Evolutionary conservation across 148 eudicot species (phyloP).

Genomic region (Oxyria digyna): DNA sequence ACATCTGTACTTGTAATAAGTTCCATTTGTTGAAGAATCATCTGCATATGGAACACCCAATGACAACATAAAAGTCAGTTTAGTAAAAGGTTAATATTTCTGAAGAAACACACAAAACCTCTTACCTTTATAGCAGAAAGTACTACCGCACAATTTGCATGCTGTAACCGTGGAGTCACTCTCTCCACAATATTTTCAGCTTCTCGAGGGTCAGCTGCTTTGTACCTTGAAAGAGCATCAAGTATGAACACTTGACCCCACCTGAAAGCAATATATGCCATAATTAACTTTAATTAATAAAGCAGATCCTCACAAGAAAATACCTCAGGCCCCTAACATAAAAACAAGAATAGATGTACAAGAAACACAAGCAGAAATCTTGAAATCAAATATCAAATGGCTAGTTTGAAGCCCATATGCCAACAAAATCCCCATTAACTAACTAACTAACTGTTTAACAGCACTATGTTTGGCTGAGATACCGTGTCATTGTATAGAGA

Average conservation of each 20-base stretch:
- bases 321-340: background rate
- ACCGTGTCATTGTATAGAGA: background rate
- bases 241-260: constrained; percentile 99
- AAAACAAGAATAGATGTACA: background rate
- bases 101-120: background rate
- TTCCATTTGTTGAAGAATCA: constrained; percentile 99
- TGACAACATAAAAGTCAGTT: background rate
- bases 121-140: constrained; percentile 97
- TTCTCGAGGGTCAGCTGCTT: constrained; percentile 96
- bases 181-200: constrained; percentile 99
- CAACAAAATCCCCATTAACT: background rate
- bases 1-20: constrained; percentile 91
- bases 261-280: constrained; percentile 24
- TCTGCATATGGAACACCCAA: constrained; percentile 29
- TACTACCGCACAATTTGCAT: constrained; percentile 98
- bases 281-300: background rate
- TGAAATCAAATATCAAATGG: background rate
- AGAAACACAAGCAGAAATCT: background rate
- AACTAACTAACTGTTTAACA: background rate
- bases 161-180: constrained; percentile 93
- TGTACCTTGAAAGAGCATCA: constrained; percentile 91
- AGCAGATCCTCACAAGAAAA: background rate
- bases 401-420: background rate
- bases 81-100: background rate
- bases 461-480: background rate